Evolutionary conservation across 2,329 filamentous ascomycete genomes (phyloP).

Genomic region (Sclerotinia trifoliorum): DNA sequence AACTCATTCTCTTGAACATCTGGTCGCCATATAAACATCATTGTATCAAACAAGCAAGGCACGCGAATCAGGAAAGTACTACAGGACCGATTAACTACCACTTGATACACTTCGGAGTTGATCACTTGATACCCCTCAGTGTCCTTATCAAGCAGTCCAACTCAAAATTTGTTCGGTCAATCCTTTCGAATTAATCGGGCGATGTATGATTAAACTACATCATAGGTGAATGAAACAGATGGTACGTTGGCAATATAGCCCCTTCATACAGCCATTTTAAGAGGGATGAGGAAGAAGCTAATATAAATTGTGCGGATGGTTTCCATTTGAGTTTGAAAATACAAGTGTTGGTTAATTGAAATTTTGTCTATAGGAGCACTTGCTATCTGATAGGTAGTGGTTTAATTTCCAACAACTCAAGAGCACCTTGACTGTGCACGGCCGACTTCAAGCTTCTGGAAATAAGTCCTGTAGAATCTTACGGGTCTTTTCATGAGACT

Average conservation of each 20-base stretch:
- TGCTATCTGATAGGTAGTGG: slow-evolving; percentile 2
- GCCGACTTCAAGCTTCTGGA: neutral
- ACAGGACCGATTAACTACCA: neutral
- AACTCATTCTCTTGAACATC: neutral
- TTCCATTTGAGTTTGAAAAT: neutral
- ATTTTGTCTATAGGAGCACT: slow-evolving; percentile 5
- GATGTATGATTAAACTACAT: neutral
- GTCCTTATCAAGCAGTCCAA: neutral
- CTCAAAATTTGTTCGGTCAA: neutral
- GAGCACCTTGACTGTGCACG: slow-evolving; percentile 17
- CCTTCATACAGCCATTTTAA: neutral
- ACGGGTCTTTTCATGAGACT: neutral
- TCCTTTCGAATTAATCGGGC: neutral
- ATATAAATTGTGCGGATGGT: neutral
- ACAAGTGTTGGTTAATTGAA: neutral
- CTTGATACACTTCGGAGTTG: neutral
- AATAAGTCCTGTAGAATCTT: neutral
- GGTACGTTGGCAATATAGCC: neutral
- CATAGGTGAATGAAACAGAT: slow-evolving; percentile 6
- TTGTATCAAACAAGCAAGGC: neutral
- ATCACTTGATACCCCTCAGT: neutral
- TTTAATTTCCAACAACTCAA: slow-evolving; percentile 2
- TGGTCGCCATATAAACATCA: neutral
- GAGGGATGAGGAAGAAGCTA: neutral
- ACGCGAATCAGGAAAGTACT: neutral